These are phyloP conservation scores for Vigna hirtella DNA, from an alignment of 306 rosid genomes.

Conservation along the genomic window DNA sequence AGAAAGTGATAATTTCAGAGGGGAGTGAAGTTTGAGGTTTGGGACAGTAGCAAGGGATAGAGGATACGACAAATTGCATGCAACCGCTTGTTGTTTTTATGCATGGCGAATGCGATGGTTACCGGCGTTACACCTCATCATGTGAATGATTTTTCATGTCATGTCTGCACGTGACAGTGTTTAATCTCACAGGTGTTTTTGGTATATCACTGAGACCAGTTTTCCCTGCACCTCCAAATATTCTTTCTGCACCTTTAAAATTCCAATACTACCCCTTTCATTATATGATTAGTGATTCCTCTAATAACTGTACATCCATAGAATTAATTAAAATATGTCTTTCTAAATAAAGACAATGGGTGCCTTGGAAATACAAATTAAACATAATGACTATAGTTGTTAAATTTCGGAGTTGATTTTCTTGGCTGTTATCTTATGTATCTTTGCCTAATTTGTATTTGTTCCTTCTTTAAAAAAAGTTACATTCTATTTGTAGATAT, in stretches of 20 bases:
- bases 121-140: conserved; percentile 36
- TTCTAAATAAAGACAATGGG: neutral
- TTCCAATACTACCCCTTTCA: no score
- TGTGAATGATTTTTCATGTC: neutral
- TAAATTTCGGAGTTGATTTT: neutral
- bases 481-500: neutral
- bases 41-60: neutral
- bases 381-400: neutral
- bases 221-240: no score
- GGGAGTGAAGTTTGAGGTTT: neutral
- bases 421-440: neutral
- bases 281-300: neutral
- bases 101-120: conserved; percentile 35
- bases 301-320: no score
- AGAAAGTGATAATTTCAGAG: neutral
- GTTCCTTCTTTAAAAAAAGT: neutral
- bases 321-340: neutral
- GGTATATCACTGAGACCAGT: neutral
- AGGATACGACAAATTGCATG: conserved; percentile 35
- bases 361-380: neutral
- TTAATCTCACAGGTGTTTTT: neutral
- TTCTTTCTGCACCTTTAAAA: no score
- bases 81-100: conserved; percentile 32
- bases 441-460: neutral
- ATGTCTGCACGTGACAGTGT: neutral